Evolutionary conservation across 2,329 filamentous ascomycete species (phyloP).

Genomic region (Bipolaris sorokiniana): DNA sequence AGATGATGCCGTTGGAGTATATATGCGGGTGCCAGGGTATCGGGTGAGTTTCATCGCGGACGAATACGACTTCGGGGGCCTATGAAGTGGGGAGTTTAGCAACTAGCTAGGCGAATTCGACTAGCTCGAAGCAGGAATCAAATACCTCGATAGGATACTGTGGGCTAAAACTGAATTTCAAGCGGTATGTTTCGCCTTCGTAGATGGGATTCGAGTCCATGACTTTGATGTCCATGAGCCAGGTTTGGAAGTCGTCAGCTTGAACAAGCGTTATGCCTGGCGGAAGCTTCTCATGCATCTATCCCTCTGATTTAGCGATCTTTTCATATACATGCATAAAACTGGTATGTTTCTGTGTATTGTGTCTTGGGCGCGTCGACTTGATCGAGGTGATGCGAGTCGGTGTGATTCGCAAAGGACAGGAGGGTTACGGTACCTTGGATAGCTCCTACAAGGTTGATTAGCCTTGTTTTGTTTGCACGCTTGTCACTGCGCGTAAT

Average conservation of each 20-base stretch:
- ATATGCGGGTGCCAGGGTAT: conserved; percentile 97
- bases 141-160: conserved; percentile 81
- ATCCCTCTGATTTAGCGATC: not conserved
- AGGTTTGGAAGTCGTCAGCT: conserved; percentile 83
- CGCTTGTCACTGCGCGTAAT: not conserved
- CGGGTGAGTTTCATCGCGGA: conserved; percentile 63
- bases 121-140: not conserved
- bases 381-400: not conserved
- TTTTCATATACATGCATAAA: not conserved
- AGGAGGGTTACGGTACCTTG: conserved; percentile 25
- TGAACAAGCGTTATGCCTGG: conserved; percentile 78
- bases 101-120: not conserved
- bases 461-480: conserved; percentile 3
- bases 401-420: not conserved
- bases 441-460: conserved; percentile 19
- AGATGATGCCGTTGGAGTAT: conserved; percentile 98
- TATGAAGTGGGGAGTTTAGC: conserved; percentile 46
- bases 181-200: conserved; percentile 74
- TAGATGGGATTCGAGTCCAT: conserved; percentile 92
- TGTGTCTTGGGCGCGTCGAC: not conserved
- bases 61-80: conserved; percentile 94
- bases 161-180: conserved; percentile 84
- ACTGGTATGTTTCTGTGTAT: not conserved
- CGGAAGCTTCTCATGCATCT: conserved; percentile 65
- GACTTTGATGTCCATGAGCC: conserved; percentile 90